Evolutionary conservation across 2,329 filamentous ascomycete genomes (phyloP), one percentile per base, ranked within the genome.

Genomic region (Exophiala mesophila): DNA sequence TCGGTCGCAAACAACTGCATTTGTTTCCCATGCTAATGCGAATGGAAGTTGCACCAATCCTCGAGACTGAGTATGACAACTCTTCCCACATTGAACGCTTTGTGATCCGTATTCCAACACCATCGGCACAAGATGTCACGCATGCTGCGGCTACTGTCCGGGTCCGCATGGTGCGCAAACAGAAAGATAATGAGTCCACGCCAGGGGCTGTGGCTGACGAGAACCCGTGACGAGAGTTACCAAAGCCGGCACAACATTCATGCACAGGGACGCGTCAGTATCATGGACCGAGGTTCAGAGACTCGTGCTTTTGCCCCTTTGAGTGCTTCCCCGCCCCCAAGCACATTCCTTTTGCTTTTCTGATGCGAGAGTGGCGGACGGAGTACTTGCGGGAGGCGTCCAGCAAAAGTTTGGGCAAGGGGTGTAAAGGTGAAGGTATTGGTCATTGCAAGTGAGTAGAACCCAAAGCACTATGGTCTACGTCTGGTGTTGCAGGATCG

Each of bases 11-110:
- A 9, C 23, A 33, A 28, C 29, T 40, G 17, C 36, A 50, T 18
- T 36, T 54, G 23, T 61, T 36, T 57, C 63, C 9, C 59, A 65
- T 38, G 72, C 72, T 31, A 60, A 72, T 42, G 53, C 55, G 42
- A 58, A 63, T 43, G 55, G 48, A 60, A 59, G 28, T 49, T 71
- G 40, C 46, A 9, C 49, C 38, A 63, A 62, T 8, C 60, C 69
- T 40, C 54, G 57, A 6, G 71, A 69, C 43, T 71, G 57, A 59
- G 39, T 36, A 37, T 20, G 28, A 35, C 19, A 16, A n/a, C 8
- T 9, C 10, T 13, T 20, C 19, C 34, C 15, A 34, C 7, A 21
- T 35, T 13, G 21, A 39, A 7, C 18, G 20, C 36, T 39, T 34
- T 19, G 34, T 31, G 5, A 46, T 47, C 26, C 36, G 36, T 12